Evolutionary conservation across 2,329 filamentous ascomycete species (phyloP), one percentile per base, ranked within the genome.

Genomic region (Pleomassaria siparia): DNA sequence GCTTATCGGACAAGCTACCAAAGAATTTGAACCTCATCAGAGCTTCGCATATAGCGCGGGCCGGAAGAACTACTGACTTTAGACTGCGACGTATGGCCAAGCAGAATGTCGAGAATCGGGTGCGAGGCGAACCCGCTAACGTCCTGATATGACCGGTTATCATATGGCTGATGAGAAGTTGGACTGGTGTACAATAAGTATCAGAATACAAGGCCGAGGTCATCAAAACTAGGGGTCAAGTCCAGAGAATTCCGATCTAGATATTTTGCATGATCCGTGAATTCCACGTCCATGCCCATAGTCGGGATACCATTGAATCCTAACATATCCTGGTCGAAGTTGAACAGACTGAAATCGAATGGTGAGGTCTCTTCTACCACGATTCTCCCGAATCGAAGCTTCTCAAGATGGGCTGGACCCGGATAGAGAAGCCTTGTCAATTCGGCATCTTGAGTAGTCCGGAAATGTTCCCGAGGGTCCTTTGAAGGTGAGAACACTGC

Each of bases 331-430:
- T 50, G 16, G 22, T 50, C 42, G 13, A 43, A 42, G 24, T 49
- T 37, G 39, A 49, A 46, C 1, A 45, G 22, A 32, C 26, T 49
- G 22, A 49, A 52, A 28, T 49, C 49, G 16, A 49, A 49, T 18
- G 37, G 32, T 4, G 29, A 40, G 10, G n/a, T 24, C 26, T 46
- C 22, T n/a, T 46, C 29, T n/a, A 28, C 21, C 5, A 26, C 22
- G 1, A 18, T 49, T 15, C 28, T 22, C 22, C 46, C 49, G 21
- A 46, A 49, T 12, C 42, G 25, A 10, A 40, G 43, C 18, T 46
- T 46, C 12, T 49, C 46, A 13, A 46, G 37, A 28, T 52, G 36
- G 4, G 46, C 46, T 35, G 46, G 46, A 13, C 45, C 41, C 4
- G 49, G 49, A 33, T 49, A 51, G 2, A 46, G 37, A 13, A 51